Evolutionary conservation across 2,329 filamentous ascomycete species (phyloP), one percentile per base, ranked within the genome.

Genomic region (Lecanicillium sp.): DNA sequence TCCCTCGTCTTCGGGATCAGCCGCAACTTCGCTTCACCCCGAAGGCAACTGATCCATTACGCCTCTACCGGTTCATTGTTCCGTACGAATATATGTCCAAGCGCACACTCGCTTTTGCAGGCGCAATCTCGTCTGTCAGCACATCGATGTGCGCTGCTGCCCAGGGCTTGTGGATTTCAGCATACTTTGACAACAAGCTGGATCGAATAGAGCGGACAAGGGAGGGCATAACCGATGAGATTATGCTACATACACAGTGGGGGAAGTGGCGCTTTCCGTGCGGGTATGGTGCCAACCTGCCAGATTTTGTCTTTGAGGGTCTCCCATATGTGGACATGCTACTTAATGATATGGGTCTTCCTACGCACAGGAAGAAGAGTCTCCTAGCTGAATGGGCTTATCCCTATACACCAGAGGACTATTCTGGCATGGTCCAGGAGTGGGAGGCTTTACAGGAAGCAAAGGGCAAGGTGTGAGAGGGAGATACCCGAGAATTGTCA

Each of bases 251-350:
- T 40, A 68, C 65, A 0, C 67, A 74, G 43, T 81, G 72, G 49
- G 71, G 70, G 3, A 66, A 62, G 29, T 68, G 27, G 33, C 17
- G 39, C 5, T 28, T 18, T 17, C 39, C 39, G 3, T 61, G 55
- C 36, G 74, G 74, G 0, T 72, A 71, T 42, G 74, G 74, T 2
- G 62, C 61, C 5, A 56, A 56, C 33, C 58, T 66, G 35, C 70
- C 69, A 0, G 77, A 80, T 49, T 69, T 79, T 36, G 74, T 75
- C 3, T 80, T 79, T 42, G 77, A 81, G 53, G 66, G 65, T 1
- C 43, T 82, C 25, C 76, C 76, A 3, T 83, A 79, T 51, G 44
- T 51, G 6, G 52, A 60, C 15, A 44, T 45, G 44, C 19, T 51
- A 28, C 35, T 49, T 40, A 37, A 34, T 15, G 49, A 52, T 22